These are phyloP conservation scores for Termitomyces sp. DNA, from an alignment of 768 basidiomycete species.

Conservation along the genomic window DNA sequence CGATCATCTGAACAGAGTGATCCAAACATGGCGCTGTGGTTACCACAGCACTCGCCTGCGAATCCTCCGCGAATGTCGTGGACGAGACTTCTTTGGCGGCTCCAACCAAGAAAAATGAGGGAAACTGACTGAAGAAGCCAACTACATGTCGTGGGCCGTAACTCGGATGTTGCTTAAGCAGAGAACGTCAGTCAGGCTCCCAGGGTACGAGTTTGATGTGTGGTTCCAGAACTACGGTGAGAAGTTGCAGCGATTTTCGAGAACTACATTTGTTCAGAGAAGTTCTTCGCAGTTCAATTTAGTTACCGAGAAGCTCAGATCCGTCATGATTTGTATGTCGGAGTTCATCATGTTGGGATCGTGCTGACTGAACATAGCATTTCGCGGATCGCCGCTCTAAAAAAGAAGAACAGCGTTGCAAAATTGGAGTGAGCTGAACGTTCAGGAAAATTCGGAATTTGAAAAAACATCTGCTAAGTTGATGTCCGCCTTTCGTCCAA, in stretches of 20 bases:
- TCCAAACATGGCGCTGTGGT: not conserved
- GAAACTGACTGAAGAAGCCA: not conserved
- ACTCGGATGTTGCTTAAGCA: too few relatives aligned
- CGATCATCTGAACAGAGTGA: conserved; percentile 1
- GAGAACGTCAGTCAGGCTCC: not conserved
- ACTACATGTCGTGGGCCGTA: not conserved
- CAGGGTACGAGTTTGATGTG: not conserved
- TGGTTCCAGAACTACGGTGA: not conserved
- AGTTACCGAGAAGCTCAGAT: not conserved
- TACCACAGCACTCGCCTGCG: not conserved
- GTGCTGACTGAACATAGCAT: not conserved
- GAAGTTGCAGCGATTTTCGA: not conserved
- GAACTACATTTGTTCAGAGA: not conserved
- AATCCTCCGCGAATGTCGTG: conserved; percentile 2
- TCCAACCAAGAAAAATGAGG: not conserved
- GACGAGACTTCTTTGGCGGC: not conserved
- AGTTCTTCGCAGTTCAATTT: not conserved
- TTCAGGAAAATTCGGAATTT: not conserved
- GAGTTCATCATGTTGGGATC: not conserved
- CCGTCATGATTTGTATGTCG: not conserved
- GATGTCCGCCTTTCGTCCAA: not conserved
- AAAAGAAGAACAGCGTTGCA: not conserved
- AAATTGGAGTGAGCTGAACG: too few relatives aligned
- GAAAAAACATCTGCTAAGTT: not conserved
- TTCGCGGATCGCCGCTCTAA: not conserved